These are phyloP conservation scores for Sergeia podlipaevii DNA, from an alignment of 208 protist species.

Conservation along the genomic window DNA sequence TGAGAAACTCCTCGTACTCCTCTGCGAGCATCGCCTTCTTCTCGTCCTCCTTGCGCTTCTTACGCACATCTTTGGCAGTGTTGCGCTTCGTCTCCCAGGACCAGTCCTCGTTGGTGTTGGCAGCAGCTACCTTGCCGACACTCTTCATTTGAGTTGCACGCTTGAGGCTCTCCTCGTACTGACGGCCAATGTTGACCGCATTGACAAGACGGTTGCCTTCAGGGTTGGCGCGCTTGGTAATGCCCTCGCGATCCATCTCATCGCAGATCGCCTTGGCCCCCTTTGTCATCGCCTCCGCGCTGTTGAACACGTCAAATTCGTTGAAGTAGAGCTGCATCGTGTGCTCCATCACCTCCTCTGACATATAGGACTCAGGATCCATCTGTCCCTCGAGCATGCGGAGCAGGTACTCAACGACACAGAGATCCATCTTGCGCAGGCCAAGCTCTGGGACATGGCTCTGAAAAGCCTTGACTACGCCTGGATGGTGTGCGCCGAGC, in stretches of 20 bases:
- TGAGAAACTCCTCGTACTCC: conserved; percentile 89
- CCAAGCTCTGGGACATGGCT: conserved; percentile 63
- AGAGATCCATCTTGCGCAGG: conserved; percentile 64
- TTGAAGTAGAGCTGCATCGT: conserved; percentile 70
- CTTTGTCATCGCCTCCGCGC: conserved; percentile 22
- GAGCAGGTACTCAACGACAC: conserved; percentile 80
- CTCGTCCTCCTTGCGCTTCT: conserved; percentile 88
- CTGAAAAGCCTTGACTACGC: conserved; percentile 62
- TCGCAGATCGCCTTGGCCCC: conserved; percentile 38
- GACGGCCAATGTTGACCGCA: conserved; percentile 80
- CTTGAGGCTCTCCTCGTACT: conserved; percentile 87
- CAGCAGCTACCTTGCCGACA: conserved; percentile 70
- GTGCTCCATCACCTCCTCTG: conserved; percentile 67
- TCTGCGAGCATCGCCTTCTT: conserved; percentile 85
- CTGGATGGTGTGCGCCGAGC: conserved; percentile 44
- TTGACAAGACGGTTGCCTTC: conserved; percentile 64
- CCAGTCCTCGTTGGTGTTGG: conserved; percentile 91
- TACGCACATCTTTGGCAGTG: conserved; percentile 83
- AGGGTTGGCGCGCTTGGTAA: conserved; percentile 70
- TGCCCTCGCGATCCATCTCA: conserved; percentile 49
- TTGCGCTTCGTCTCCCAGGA: conserved; percentile 87
- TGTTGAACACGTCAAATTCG: conserved; percentile 70
- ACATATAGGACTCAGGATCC: conserved; percentile 69
- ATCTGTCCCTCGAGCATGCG: conserved; percentile 88
- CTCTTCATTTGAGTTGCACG: conserved; percentile 78